Base-by-base conservation (phyloP, 1,284 basidiomycete genomes). In the Ceratobasidium sp. region DNA sequence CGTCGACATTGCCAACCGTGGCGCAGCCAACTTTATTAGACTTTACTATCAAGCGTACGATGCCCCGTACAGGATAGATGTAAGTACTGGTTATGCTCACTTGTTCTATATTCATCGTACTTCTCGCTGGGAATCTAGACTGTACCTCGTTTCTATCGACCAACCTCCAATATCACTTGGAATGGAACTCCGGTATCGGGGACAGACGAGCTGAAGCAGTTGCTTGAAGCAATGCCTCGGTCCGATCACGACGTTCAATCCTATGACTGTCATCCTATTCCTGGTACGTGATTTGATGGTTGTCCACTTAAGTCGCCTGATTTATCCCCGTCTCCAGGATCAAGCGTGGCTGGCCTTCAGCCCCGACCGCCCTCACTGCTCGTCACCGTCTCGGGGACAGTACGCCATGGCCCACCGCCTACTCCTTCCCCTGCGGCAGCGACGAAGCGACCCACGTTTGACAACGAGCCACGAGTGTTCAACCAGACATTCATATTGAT, bases 181-280 rank as follows among this genome's bases (percentile, higher is more conserved):
- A 96, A 96, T 81, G 94, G 94, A n/a, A 94, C 90, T 78, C 91
- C 93, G 0, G 90, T 91, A 78, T 89, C 92, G 79, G 93, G 93
- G 12, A 84, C 87, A 12, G 91, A 92, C 20, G 92, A 91, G 5
- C 86, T 95, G 57, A 88, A 87, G 68, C 81, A 79, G 10, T 82
- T 83, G 33, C 68, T 81, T 1, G 79, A 79, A 64, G 73, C 73
- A 12, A 78, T 83, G 77, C 83, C 83, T 3, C 64, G 78, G 23
- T 81, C 81, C 61, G 77, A 90, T 80, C 94, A 95, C 81, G 94
- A 95, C 79, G 89, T 96, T 38, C 92, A 94, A 83, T 93, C 92
- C 9, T 94, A 93, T 81, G 94, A 96, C 83, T 95, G 94, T 81
- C 94, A 96, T 82, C 93, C 94, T 42, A 94, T 96, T 77, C 92